Conservation (phyloP, 352 stramenopile species). For the Globisporangium lucens region DNA sequence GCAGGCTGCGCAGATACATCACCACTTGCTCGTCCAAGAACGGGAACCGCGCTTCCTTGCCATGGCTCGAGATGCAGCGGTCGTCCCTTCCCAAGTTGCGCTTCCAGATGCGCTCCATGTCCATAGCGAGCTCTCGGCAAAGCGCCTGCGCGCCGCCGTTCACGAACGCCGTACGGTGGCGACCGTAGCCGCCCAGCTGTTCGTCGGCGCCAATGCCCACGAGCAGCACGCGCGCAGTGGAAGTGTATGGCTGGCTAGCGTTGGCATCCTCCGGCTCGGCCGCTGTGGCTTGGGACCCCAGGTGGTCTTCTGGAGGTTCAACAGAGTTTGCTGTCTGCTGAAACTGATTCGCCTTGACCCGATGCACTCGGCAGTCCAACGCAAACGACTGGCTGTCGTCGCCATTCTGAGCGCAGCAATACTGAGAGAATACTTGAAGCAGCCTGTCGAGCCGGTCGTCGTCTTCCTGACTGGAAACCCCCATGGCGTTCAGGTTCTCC, state of each 20-base stretch:
- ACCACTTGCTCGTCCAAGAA: constrained; percentile 95
- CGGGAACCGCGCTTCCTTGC: constrained; percentile 92
- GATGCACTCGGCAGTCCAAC: constrained; percentile 33
- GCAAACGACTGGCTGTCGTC: background rate
- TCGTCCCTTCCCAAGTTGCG: constrained; percentile 97
- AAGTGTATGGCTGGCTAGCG: constrained; percentile 28
- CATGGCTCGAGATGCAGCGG: constrained; percentile 89
- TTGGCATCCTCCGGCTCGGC: background rate
- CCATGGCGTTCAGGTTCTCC: constrained; percentile 29
- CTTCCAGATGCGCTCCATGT: constrained; percentile 91
- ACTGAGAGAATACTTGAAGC: constrained; percentile 17
- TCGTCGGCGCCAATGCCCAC: constrained; percentile 95
- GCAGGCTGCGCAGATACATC: constrained; percentile 59
- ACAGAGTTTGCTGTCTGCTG: background rate
- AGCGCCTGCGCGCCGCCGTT: constrained; percentile 56
- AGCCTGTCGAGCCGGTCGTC: constrained; percentile 17
- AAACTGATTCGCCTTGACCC: constrained; percentile 13
- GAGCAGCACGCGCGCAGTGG: constrained; percentile 73
- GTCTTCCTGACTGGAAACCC: constrained; percentile 15
- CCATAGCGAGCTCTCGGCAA: constrained; percentile 79
- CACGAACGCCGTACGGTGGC: constrained; percentile 88
- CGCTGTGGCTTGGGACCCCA: background rate
- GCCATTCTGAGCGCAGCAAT: background rate
- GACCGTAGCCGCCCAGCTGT: constrained; percentile 93
- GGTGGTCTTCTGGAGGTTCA: background rate